Conservation (phyloP, 169 alveolate species). For the Toxoplasma gondii region DNA sequence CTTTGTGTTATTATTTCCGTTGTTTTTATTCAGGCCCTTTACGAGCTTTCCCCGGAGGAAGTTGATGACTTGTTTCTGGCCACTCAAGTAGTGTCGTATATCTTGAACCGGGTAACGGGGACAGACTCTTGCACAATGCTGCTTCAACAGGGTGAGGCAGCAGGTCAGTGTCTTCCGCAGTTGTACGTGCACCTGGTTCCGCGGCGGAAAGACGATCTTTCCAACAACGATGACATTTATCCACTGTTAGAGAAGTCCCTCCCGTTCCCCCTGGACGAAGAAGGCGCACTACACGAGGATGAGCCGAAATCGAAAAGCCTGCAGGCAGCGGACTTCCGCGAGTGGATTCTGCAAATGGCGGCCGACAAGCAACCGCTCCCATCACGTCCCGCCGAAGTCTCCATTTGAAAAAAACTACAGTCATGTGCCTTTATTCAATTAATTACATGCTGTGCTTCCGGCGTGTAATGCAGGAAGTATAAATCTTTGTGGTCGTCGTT, state of each 20-base stretch:
- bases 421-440: no score
- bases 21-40: conserved; percentile 6
- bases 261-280: not conserved
- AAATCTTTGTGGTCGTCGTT: no score
- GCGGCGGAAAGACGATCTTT: not conserved
- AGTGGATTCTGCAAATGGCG: not conserved
- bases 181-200: conserved; percentile 38
- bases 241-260: not conserved
- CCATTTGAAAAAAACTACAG: not conserved
- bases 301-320: not conserved
- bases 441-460: no score
- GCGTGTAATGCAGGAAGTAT: no score
- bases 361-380: not conserved
- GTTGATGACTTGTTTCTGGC: conserved; percentile 19
- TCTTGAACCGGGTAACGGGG: not conserved
- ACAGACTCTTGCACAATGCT: not conserved
- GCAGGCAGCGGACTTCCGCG: not conserved
- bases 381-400: not conserved
- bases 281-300: not conserved
- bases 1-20: not conserved
- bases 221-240: conserved; percentile 26
- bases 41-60: not conserved
- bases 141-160: conserved; percentile 34
- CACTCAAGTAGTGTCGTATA: not conserved
- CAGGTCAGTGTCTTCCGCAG: not conserved